Evolutionary conservation across 2,329 filamentous ascomycete species (phyloP), one percentile per base, ranked within the genome.

Genomic region (Emericellopsis atlantica): DNA sequence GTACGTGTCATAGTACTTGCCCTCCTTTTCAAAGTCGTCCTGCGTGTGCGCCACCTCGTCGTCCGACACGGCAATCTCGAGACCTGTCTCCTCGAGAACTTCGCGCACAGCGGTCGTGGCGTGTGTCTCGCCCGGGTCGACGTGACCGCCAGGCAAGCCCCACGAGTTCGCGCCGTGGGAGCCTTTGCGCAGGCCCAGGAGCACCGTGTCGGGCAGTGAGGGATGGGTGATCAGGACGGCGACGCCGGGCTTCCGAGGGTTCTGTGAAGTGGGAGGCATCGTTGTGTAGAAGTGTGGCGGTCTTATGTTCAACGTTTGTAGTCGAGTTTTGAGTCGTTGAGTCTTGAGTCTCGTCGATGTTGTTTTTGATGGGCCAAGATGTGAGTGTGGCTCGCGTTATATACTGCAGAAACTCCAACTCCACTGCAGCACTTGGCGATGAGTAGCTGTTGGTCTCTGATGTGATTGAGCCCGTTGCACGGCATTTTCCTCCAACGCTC

Each of bases 1-100:
- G 3, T 87, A 56, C 0, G 84, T 89, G 39, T 87, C 67, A 51
- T 89, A 90, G 53, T 90, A 84, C 56, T 79, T 84, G 0, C 58
- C 59, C n/a, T 71, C 67, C 0, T 53, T 51, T 2, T 58, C 51
- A 53, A 87, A 84, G 1, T 83, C 53, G 49, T 80, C 76, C 52
- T 88, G 86, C 5, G 80, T 86, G 0, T 76, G 70, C 0, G 70
- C 74, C 1, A 80, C 47, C 32, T 81, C 68, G 36, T 63, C 65
- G 31, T 39, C 42, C 5, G 73, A 38, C 6, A 70, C 65, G 2
- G 56, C 62, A 2, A 87, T 64, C 0, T 58, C 50, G 0, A 87
- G 64, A 0, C 72, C 80, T 0, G 84, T 86, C 52, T 90, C 84
- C 54, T 90, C 84, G 0, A 74, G 53, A 0, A 74, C 65, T 57